These are phyloP conservation scores for Mortierella sp. DNA, from an alignment of 371 early-diverging fungal genomes.

Conservation along the genomic window DNA sequence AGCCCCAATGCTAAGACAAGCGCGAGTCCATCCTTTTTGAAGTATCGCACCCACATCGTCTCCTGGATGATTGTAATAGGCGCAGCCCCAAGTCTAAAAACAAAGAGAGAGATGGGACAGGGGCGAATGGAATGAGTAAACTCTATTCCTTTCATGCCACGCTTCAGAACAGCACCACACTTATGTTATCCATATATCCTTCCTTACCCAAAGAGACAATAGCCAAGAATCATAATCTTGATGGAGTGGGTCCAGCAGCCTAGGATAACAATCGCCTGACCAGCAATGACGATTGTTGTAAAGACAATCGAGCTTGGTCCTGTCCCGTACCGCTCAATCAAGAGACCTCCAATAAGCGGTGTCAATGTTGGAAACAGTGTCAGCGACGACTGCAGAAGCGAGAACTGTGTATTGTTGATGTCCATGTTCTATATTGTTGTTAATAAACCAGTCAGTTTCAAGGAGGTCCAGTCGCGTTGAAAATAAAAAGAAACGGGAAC, in stretches of 20 bases:
- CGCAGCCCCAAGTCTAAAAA: constrained; percentile 54
- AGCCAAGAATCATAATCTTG: constrained; percentile 57
- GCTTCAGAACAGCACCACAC: background rate
- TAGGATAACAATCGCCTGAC: constrained; percentile 46
- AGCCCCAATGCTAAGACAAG: constrained; percentile 58
- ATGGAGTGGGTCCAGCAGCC: constrained; percentile 57
- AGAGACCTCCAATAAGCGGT: constrained; percentile 57
- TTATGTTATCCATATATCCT: background rate
- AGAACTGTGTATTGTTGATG: constrained; percentile 60
- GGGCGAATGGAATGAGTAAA: background rate
- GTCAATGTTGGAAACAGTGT: constrained; percentile 57
- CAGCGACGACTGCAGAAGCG: constrained; percentile 55
- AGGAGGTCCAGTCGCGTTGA: background rate
- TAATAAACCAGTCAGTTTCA: background rate
- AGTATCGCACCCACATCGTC: constrained; percentile 60
- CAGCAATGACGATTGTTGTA: constrained; percentile 53
- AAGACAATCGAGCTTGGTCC: constrained; percentile 59
- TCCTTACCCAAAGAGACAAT: constrained; percentile 58
- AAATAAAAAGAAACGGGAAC: background rate
- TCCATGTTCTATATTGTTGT: constrained; percentile 40
- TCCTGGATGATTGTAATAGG: constrained; percentile 61
- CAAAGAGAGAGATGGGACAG: background rate
- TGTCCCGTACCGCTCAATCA: constrained; percentile 59
- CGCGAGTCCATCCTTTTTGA: constrained; percentile 52
- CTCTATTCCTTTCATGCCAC: background rate